Percentiles rank a stretch among this genome's conserved stretches.
phyloP scores from a whole-genome alignment of 176 grass and related monocot species.

The Oryza meyeriana region DNA sequence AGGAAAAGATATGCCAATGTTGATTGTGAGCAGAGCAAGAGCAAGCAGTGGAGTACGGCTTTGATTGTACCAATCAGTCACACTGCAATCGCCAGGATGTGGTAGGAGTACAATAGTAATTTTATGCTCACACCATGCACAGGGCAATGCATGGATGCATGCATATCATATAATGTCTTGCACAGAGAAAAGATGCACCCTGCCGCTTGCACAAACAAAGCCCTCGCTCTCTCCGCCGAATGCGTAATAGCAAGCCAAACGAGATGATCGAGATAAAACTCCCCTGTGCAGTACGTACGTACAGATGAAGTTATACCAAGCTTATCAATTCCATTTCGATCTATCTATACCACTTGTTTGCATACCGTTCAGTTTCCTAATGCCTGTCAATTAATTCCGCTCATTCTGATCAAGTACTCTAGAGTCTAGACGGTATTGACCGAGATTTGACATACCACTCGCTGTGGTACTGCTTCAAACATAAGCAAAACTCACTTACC shows the following conservation, averaged over 20 bases:
- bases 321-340: too few species aligned
- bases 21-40: not conserved
- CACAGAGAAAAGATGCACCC: not conserved
- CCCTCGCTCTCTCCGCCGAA: not conserved
- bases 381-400: too few species aligned
- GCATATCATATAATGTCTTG: not conserved
- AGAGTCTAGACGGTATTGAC: too few species aligned
- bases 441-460: too few species aligned
- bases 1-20: not conserved
- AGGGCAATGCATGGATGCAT: not conserved
- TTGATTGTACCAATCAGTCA: constrained; percentile 22
- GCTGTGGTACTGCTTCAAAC: too few species aligned
- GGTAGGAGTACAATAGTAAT: not conserved
- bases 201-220: not conserved
- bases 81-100: not conserved
- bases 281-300: not conserved
- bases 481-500: too few species aligned
- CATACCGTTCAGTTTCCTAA: too few species aligned
- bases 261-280: not conserved
- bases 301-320: too few species aligned
- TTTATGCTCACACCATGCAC: not conserved
- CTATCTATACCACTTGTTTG: too few species aligned
- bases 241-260: not conserved
- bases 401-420: too few species aligned
- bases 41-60: not conserved